Evolutionary conservation across 139 green algal genomes (phyloP).

Genomic region (Chlamydomonas eustigma): DNA sequence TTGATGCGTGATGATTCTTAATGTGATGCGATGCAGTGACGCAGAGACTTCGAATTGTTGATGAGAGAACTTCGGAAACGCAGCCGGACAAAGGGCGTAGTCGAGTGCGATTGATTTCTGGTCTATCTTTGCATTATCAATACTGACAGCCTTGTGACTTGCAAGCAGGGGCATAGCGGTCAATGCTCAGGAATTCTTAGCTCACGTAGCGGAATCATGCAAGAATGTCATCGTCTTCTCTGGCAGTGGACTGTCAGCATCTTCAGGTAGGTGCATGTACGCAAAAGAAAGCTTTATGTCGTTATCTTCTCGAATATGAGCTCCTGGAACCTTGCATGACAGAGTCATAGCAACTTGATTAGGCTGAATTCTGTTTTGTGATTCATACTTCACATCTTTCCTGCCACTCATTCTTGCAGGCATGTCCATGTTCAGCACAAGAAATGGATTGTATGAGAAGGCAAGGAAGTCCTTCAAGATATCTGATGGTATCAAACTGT

Average conservation of each 20-base stretch:
- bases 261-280: slow-evolving; percentile 46
- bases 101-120: no score
- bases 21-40: background rate
- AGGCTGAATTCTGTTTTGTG: no score
- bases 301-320: background rate
- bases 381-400: background rate
- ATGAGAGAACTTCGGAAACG: slow-evolving; percentile 1
- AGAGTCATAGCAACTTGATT: background rate
- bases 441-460: slow-evolving; percentile 80
- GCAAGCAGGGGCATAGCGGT: background rate
- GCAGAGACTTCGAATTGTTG: background rate
- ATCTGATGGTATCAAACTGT: slow-evolving; percentile 79
- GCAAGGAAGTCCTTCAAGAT: slow-evolving; percentile 72
- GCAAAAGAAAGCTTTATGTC: slow-evolving; percentile 1
- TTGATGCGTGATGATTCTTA: background rate
- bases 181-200: slow-evolving; percentile 19
- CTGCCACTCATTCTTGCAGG: slow-evolving; percentile 39
- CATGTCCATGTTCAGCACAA: slow-evolving; percentile 87
- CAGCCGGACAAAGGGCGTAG: background rate
- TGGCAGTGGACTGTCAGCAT: slow-evolving; percentile 76
- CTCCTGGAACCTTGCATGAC: background rate
- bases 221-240: slow-evolving; percentile 74
- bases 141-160: background rate
- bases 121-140: no score
- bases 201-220: slow-evolving; percentile 22